Evolutionary conservation across 2,329 filamentous ascomycete genomes (phyloP), one percentile per base, ranked within the genome.

Genomic region (Fusarium sp.): DNA sequence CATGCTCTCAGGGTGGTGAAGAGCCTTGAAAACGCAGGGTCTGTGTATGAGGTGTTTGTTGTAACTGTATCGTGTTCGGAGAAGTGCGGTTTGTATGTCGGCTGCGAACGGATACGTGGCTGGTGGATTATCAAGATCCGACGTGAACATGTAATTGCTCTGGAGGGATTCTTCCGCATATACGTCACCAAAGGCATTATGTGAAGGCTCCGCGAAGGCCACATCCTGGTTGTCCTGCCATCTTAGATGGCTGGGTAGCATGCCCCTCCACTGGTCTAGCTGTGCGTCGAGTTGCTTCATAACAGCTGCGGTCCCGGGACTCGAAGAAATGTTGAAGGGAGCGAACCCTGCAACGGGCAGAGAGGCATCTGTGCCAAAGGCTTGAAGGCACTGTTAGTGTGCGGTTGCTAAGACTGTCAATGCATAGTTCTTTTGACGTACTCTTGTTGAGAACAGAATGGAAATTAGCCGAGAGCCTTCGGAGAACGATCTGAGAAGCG

Each of bases 31-130:
- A 10, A 91, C 75, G 62, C 87, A 91, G 2, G 89, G 88, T 16
- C 87, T 84, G 77, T 90, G 85, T 65, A 90, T 84, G 64, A 90
- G 83, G 75, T 87, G 88, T 62, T 88, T 88, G 28, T 86, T 85
- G 72, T 89, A 89, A 78, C 89, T 90, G 77, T 89, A 91, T 53
- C 87, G 83, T 10, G 88, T 89, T 50, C 89, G 85, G 14, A 91
- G 82, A 16, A 89, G 79, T 5, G 89, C 89, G 13, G 87, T 84
- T 65, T 90, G 87, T 38, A 91, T 82, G 73, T 90, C 88, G 65
- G 88, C 83, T 22, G 85, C 85, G 75, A 86, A 89, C 20, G 83
- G 83, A 75, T 89, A 89, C 28, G 81, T 82, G 12, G 69, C 50
- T 20, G 75, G 71, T 13, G 71, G 70, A 15, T 59, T 68, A 20